phyloP scores from a whole-genome alignment of 2,329 filamentous ascomycete species.

The Hyphodiscus sp. region DNA sequence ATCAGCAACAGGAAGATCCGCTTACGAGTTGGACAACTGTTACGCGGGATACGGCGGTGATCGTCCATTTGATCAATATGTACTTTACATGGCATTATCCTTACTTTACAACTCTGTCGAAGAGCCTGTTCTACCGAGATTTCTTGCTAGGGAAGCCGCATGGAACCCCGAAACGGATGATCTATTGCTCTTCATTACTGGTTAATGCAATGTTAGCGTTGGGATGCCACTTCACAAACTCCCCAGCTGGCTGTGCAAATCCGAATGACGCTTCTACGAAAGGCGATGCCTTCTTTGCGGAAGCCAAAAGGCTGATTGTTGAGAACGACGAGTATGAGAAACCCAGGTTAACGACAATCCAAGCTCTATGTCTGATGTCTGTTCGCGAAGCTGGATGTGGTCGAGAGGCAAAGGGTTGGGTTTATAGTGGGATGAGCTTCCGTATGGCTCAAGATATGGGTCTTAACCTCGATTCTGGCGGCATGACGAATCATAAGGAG shows the following conservation, averaged over 20 bases:
- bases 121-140: slow-evolving; percentile 78
- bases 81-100: slow-evolving; percentile 98
- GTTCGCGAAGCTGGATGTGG: slow-evolving; percentile 93
- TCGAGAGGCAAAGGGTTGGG: slow-evolving; percentile 92
- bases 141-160: slow-evolving; percentile 65
- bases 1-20: slow-evolving; percentile 51
- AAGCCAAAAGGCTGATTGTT: slow-evolving; percentile 82
- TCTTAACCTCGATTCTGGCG: slow-evolving; percentile 74
- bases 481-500: slow-evolving; percentile 53
- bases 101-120: slow-evolving; percentile 89
- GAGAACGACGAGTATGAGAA: slow-evolving; percentile 92
- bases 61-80: slow-evolving; percentile 88
- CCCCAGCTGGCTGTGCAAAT: slow-evolving; percentile 63
- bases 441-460: slow-evolving; percentile 95
- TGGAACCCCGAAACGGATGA: slow-evolving; percentile 45
- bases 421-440: slow-evolving; percentile 97
- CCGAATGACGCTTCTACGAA: slow-evolving; percentile 75
- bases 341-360: slow-evolving; percentile 80
- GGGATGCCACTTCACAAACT: slow-evolving; percentile 86
- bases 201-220: slow-evolving; percentile 93
- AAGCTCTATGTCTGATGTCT: slow-evolving; percentile 91
- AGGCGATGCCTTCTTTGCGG: slow-evolving; percentile 91
- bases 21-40: slow-evolving; percentile 84
- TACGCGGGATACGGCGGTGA: slow-evolving; percentile 69
- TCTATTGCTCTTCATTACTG: slow-evolving; percentile 81